Evolutionary conservation across 441 rosid species (phyloP).

Genomic region (Cnidoscolus chayamansa): DNA sequence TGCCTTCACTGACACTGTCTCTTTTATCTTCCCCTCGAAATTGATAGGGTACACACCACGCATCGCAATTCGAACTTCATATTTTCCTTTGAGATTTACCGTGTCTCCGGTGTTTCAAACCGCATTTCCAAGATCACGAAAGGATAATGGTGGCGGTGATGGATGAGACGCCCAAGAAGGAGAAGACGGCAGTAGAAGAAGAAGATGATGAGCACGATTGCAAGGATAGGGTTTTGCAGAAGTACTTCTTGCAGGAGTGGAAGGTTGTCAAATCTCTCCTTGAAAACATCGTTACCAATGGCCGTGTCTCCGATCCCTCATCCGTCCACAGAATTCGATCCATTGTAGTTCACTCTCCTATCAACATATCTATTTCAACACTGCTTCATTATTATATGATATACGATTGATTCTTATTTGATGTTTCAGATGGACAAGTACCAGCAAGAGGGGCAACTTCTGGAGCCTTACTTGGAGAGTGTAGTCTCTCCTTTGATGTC

Average conservation of each 20-base stretch:
- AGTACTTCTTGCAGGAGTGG: conserved; percentile 88
- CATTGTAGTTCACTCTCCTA: conserved; percentile 42
- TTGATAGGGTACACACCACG: too few species aligned
- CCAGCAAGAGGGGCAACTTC: background rate
- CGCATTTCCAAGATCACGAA: too few species aligned
- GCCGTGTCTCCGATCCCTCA: conserved; percentile 58
- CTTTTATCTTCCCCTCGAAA: too few species aligned
- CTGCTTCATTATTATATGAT: background rate
- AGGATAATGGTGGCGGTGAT: too few species aligned
- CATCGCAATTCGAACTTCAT: too few species aligned
- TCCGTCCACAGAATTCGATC: conserved; percentile 79
- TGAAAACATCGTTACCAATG: conserved; percentile 61
- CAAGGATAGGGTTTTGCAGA: conserved; percentile 66
- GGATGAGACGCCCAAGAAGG: too few species aligned
- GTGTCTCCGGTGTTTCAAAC: too few species aligned
- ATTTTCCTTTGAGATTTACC: too few species aligned
- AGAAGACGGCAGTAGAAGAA: too few species aligned
- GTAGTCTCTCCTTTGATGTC: conserved; percentile 70
- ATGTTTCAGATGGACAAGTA: background rate
- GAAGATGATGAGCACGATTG: too few species aligned
- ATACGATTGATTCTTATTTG: background rate
- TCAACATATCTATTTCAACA: background rate
- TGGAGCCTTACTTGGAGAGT: conserved; percentile 1
- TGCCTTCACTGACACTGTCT: too few species aligned
- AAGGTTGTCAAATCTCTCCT: conserved; percentile 71